phyloP scores from a whole-genome alignment of 129 eudicot genomes.

The Cynara cardunculus region DNA sequence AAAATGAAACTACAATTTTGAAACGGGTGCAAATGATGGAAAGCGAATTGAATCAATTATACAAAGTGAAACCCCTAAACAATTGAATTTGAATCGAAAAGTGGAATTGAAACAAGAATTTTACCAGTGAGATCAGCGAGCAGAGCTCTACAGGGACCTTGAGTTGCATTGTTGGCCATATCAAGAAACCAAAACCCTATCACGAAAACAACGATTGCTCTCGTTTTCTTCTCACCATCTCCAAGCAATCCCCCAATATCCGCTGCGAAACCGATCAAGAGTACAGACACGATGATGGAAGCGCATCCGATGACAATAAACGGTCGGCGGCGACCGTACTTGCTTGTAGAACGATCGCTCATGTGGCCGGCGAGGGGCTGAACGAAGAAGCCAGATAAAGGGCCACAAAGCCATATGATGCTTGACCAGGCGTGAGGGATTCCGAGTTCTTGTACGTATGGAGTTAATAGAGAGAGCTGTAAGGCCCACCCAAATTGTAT shows the following conservation, averaged over 20 bases:
- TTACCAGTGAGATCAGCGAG: constrained; percentile 95
- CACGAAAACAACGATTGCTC: constrained; percentile 65
- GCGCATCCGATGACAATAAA: constrained; percentile 67
- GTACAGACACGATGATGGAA: constrained; percentile 54
- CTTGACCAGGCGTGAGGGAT: constrained; percentile 95
- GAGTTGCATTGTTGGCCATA: constrained; percentile 93
- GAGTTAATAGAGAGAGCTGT: constrained; percentile 79
- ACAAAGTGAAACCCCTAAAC: not conserved
- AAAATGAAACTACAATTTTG: not conserved
- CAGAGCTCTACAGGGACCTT: constrained; percentile 95
- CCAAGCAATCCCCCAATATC: constrained; percentile 81
- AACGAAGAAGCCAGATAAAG: constrained; percentile 82
- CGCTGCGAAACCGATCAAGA: constrained; percentile 71
- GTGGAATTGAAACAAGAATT: not conserved
- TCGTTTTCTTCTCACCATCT: constrained; percentile 46
- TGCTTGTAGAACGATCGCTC: constrained; percentile 83
- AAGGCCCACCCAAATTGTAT: constrained; percentile 99
- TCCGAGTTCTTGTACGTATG: constrained; percentile 89
- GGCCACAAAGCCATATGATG: constrained; percentile 94
- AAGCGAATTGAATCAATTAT: not conserved
- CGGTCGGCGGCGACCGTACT: constrained; percentile 83
- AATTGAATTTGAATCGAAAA: not conserved
- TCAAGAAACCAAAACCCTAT: constrained; percentile 96
- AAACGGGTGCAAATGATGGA: not conserved
- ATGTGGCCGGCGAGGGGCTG: constrained; percentile 87